Base-by-base conservation (phyloP, 108 stramenopile genomes). In the Tribonema minus region DNA sequence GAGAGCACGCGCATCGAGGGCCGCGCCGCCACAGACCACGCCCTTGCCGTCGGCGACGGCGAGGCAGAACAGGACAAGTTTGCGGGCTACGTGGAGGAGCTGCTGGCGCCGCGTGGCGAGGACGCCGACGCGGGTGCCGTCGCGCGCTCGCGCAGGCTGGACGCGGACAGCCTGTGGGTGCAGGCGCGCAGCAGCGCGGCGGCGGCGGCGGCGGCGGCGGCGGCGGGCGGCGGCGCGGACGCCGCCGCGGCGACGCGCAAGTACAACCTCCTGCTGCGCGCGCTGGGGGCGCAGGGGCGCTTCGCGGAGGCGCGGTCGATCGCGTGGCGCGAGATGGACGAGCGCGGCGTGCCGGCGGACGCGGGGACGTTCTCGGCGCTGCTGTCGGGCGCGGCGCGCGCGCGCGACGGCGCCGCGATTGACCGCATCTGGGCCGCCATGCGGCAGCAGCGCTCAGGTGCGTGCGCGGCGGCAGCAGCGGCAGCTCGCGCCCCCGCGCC, bases 211-310 rank as follows among this genome's bases (percentile, higher is more conserved):
- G 30, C 35, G 25, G 58, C 38, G 36, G 20, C 28, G n/a, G 54
- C n/a, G 54, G 72, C 40, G 4, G 41, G 1, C 27, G 61, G 27
- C 27, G 15, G 61, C 25, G 25, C 25, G 61, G 61, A 27, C 27
- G 15, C 26, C 26, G 6, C 61, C 15, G 4, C 35, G 33, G 37
- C 25, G 7, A 3, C 3, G 33, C 67, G 35, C 35, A 67, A 7
- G n/a, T 67, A 67, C 67, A 39, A 15, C 7, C 7, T 7, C 9
- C 6, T 68, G 30, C 3, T 79, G 2, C 37, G 77, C 26, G 66
- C 61, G n/a, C 60, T 79, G 25, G 59, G 38, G 2, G 68, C 68
- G 7, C 77, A 79, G 33, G 61, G 68, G 77, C 68, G 77, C 58
- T 36, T 36, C 6, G 61, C 6, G 61, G 77, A 79, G 67, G 77